Base-by-base conservation (phyloP, 2,329 filamentous ascomycete species). In the Fusarium humuli region DNA sequence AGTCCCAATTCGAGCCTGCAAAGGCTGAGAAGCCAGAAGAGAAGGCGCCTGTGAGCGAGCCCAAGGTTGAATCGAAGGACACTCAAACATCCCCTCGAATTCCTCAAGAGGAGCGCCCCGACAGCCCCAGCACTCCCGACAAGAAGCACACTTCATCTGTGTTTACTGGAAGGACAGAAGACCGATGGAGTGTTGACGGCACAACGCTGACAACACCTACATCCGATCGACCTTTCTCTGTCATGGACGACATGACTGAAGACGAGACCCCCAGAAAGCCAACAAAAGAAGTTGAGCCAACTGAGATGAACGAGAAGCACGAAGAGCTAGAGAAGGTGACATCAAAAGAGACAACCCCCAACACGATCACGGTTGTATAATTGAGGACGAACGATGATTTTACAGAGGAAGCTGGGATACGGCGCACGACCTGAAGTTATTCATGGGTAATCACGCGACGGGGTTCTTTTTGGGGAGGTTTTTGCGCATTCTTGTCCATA, bases 191-290 rank as follows among this genome's bases (percentile, higher is more conserved):
- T 67, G 72, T 78, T 22, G 79, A 81, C 40, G 76, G 78, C 27
- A 80, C 80, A 12, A 79, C 78, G 11, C 68, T 81, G 18, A 81
- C 79, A 30, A 82, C 80, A 3, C 79, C 80, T 4, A 81, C 79
- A 4, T 81, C 80, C 23, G 80, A 81, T 41, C 77, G 77, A 30
- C 76, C 76, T 12, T 77, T 71, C 40, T 81, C 80, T 5, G 69
- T 78, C 13, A 66, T 74, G 18, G 79, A 79, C 37, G 77, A 79
- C 20, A 66, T 71, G 22, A 69, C 67, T 25, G 70, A 76, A 46
- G 78, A 79, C 27, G 77, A 77, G 12, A 80, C 78, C 2, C 77
- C 77, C 12, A 77, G 71, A 44, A 79, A 77, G 65, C 53, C 62
- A 50, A 59, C 57, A 25, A 67, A 72, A 53, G 75, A 77, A 32